Evolutionary conservation across 2,329 filamentous ascomycete genomes (phyloP), one percentile per base, ranked within the genome.

Genomic region (Botryosphaeria agaves): DNA sequence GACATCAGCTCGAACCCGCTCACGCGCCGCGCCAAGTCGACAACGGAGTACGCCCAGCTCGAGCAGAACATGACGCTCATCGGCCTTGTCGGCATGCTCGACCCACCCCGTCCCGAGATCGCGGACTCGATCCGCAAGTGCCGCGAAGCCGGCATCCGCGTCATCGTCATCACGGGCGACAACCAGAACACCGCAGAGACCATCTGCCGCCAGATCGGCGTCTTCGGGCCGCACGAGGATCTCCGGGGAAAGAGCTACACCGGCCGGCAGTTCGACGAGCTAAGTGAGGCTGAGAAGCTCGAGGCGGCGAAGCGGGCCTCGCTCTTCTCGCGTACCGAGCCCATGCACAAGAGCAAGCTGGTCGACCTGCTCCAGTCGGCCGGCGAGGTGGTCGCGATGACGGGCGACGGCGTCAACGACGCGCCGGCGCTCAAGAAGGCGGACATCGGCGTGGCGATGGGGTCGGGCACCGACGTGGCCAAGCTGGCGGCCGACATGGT

Each of bases 401-500:
- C 89, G 42, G 89, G 89, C 47, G 89, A 98, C 48, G 89, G 89
- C 56, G 89, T 98, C 55, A 98, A 98, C 48, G 89, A 98, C 55
- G 89, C 89, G 4, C 89, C 89, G 28, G 89, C 89, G 11, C 66
- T 98, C 47, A 98, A 98, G 69, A 95, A 94, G 63, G 82, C 89
- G 21, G 89, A 98, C 50, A 98, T 98, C 58, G 89, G 89, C 59
- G 84, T 98, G 37, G 91, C 89, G 34, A 98, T 98, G 89, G 91
- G 89, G 30, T 89, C 83, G 33, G 89, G 89, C 49, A 98, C 89
- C 16, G 89, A 98, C 52, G 89, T 98, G 18, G 82, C 89, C 35
- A 94, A 92, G 61, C 64, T 98, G 41, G 89, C 89, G 18, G 83
- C 91, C 34, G 89, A 98, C 53, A 98, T 98, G 89, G 87, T 98